phyloP scores from a whole-genome alignment of 345 rosid genomes.

The Streptanthus diversifolius region DNA sequence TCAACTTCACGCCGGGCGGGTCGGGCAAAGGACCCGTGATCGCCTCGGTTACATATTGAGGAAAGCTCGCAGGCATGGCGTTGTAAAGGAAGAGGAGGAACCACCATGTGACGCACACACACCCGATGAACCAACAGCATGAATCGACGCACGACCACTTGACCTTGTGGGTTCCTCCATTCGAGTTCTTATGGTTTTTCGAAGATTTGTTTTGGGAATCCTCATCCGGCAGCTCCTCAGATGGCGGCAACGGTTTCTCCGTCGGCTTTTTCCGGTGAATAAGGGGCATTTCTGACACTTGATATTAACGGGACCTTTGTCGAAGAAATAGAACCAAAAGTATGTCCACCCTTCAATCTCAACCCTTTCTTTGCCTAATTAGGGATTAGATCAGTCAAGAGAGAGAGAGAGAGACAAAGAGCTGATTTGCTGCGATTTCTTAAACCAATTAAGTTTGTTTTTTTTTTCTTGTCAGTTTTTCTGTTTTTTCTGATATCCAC shows the following conservation, averaged over 20 bases:
- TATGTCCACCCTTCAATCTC: constrained; percentile 15
- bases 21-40: constrained; percentile 93
- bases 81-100: constrained; percentile 72
- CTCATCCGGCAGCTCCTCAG: neutral
- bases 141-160: constrained; percentile 84
- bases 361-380: neutral
- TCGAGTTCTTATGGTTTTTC: constrained; percentile 27
- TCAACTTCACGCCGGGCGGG: constrained; percentile 81
- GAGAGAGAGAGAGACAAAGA: constrained; percentile 12
- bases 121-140: constrained; percentile 90
- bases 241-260: constrained; percentile 6
- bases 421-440: constrained; percentile 21
- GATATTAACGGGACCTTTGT: neutral
- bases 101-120: constrained; percentile 88
- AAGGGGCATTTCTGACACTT: constrained; percentile 21
- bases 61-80: constrained; percentile 83
- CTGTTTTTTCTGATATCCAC: neutral
- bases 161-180: constrained; percentile 1
- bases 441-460: constrained; percentile 12
- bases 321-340: neutral
- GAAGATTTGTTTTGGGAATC: constrained; percentile 22
- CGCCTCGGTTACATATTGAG: constrained; percentile 83
- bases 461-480: neutral
- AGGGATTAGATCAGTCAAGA: constrained; percentile 28
- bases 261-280: constrained; percentile 31